Evolutionary conservation across 345 rosid species (phyloP).

Genomic region (Pistacia atlantica): DNA sequence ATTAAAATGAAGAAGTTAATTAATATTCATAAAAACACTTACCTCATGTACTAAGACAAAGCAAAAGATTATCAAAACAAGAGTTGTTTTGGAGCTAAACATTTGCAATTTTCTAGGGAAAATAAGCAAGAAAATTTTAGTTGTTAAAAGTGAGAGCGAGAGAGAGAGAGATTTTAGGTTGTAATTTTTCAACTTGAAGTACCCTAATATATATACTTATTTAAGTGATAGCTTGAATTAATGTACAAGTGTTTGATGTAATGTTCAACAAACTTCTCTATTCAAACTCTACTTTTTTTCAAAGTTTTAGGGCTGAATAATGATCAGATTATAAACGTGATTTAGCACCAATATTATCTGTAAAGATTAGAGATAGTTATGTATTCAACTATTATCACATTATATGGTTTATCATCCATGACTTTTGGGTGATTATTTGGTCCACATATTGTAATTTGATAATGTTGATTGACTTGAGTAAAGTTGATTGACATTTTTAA

Average conservation of each 20-base stretch:
- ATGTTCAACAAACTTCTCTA: neutral
- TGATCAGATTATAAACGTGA: neutral
- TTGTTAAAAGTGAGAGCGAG: neutral
- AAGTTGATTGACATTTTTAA: no score
- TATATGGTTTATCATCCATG: no score
- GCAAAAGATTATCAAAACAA: conserved; percentile 20
- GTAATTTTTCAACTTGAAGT: neutral
- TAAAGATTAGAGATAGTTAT: no score
- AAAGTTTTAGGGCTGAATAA: neutral
- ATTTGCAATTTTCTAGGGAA: neutral
- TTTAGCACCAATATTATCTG: no score
- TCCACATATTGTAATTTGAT: no score
- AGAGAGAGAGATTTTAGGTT: neutral
- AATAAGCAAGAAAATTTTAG: no score
- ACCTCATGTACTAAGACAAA: conserved; percentile 23
- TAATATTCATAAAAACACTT: neutral
- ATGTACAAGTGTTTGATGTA: neutral
- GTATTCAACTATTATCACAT: no score
- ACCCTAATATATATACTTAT: no score
- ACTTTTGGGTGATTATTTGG: no score
- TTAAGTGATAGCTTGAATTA: no score
- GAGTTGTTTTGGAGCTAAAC: conserved; percentile 8
- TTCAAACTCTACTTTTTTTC: neutral
- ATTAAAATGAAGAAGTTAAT: neutral
- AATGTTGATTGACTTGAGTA: no score